Percentiles rank a stretch among this genome's conserved stretches.
Evolutionary conservation across 2,329 filamentous ascomycete species (phyloP).

Genomic region (Onygenales sp.): DNA sequence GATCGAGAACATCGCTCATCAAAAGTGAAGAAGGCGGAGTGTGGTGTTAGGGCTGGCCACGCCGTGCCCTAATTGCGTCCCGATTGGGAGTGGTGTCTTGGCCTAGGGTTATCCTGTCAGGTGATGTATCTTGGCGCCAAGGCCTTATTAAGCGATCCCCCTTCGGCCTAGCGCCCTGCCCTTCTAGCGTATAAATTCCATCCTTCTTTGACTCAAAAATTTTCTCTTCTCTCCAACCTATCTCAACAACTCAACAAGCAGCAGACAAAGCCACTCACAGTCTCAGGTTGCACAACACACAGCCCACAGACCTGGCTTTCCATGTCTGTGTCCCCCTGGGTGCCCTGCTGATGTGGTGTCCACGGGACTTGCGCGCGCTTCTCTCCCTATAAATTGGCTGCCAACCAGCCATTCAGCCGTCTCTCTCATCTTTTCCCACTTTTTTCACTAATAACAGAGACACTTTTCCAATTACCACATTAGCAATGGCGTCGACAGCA

Average conservation of each 20-base stretch:
- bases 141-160: background rate
- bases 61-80: slow-evolving; percentile 8
- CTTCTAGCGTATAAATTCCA: background rate
- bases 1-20: slow-evolving; percentile 14
- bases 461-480: background rate
- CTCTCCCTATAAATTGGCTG: background rate
- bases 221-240: background rate
- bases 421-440: background rate
- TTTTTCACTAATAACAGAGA: background rate
- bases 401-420: background rate
- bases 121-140: background rate
- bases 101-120: background rate
- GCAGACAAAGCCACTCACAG: background rate
- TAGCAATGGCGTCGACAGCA: slow-evolving; percentile 2
- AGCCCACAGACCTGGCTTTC: background rate
- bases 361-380: background rate
- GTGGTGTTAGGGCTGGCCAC: slow-evolving; percentile 6
- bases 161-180: background rate
- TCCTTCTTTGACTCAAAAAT: background rate
- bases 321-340: background rate
- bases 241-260: background rate
- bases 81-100: background rate
- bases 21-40: slow-evolving; percentile 10
- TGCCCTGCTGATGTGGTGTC: background rate
- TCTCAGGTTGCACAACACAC: background rate